Evolutionary conservation across 2,329 filamentous ascomycete species (phyloP), one percentile per base, ranked within the genome.

Genomic region (Aureobasidium mangrovei): DNA sequence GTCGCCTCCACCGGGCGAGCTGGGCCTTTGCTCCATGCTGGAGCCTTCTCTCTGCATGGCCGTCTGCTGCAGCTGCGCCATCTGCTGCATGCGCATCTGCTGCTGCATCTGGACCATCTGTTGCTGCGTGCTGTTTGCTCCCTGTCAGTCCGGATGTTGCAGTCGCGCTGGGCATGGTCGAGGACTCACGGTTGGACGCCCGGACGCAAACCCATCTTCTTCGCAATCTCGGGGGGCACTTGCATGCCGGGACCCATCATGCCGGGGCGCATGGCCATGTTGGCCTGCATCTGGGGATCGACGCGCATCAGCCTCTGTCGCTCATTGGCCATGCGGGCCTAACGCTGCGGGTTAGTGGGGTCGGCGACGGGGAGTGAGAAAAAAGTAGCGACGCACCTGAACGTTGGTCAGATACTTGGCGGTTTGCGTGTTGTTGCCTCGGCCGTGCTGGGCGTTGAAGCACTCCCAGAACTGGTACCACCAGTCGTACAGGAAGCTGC

Each of bases 381-480:
- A 18, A 44, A 53, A 52, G 39, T 29, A 52, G 38, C 38, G 32
- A 44, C 57, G 53, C 41, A 54, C 39, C 46, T 45, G 49, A 31
- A 53, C 49, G 12, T 44, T 53, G 39, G n/a, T 43, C 24, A 53
- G 33, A 53, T 53, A 54, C 29, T 51, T 55, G 12, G 47, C 41
- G n/a, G 40, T 49, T 18, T 43, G 39, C 7, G 46, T 27, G 33
- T 54, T 53, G 24, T 48, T 51, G 44, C 53, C 58, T 58, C 69
- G 67, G 45, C 61, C 81, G 65, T 88, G 86, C 67, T 91, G 87
- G 54, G 89, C 88, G 65, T 83, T 83, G 71, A 87, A 94, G 62
- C 97, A 89, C 65, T 98, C 93, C 90, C 90, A 97, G 70, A 98
- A 98, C 51, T 96, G 80, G 65, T 85, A 88, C 75, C 94, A 98